phyloP scores from a whole-genome alignment of 768 basidiomycete species.

The Suillus clintonianus region DNA sequence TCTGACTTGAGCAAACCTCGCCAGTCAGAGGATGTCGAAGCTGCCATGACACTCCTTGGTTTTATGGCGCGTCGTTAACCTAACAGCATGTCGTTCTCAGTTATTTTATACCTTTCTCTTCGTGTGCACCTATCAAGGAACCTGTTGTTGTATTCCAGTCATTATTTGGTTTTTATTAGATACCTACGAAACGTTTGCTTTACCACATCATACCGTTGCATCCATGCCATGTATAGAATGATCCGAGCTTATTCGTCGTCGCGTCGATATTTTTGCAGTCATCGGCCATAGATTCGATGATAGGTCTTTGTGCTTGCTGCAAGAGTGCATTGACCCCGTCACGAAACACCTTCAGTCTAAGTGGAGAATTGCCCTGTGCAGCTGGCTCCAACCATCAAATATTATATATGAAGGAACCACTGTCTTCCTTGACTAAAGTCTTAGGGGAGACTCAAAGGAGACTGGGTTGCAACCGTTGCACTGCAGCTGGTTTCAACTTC shows the following conservation, averaged over 20 bases:
- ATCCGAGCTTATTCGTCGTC: background rate
- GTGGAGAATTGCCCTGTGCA: too few species aligned
- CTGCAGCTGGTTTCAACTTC: too few species aligned
- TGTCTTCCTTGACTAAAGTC: too few species aligned
- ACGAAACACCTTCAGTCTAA: too few species aligned
- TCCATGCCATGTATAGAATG: slow-evolving; percentile 3
- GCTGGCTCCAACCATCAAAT: too few species aligned
- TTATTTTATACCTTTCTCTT: background rate
- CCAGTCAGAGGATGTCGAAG: slow-evolving; percentile 37
- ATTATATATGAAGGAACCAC: too few species aligned
- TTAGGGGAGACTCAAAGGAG: too few species aligned
- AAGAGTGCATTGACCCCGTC: too few species aligned
- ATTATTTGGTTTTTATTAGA: slow-evolving; percentile 33
- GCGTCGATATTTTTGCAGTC: background rate
- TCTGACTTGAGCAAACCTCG: slow-evolving; percentile 6
- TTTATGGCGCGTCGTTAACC: slow-evolving; percentile 27
- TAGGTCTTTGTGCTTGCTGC: too few species aligned
- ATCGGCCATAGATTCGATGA: background rate
- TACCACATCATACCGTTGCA: background rate
- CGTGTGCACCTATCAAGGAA: background rate
- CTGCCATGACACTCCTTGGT: slow-evolving; percentile 36
- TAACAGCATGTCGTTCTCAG: background rate
- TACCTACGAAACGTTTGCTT: slow-evolving; percentile 11
- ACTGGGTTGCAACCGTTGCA: too few species aligned
- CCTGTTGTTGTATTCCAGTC: slow-evolving; percentile 17